Evolutionary conservation across 2,329 filamentous ascomycete species (phyloP).

Genomic region (Fusarium sp.): DNA sequence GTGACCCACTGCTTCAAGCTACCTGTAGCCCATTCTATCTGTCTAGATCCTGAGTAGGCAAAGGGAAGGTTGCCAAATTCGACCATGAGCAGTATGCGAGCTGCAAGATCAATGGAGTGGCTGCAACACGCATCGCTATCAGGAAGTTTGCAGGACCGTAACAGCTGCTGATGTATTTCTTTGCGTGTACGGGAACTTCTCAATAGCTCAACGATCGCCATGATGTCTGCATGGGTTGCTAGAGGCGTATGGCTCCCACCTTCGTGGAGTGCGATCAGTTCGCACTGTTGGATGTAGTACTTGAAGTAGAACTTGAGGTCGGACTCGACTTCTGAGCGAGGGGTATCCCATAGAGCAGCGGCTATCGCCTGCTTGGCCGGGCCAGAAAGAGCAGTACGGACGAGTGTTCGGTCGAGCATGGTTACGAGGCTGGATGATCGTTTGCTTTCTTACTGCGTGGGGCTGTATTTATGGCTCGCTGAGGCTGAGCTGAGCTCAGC

Average conservation of each 20-base stretch:
- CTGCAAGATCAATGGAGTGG: background rate
- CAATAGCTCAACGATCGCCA: background rate
- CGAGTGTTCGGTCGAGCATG: background rate
- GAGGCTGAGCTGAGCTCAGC: background rate
- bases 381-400: background rate
- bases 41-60: background rate
- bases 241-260: background rate
- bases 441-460: background rate
- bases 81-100: background rate
- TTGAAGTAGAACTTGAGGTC: background rate
- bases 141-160: background rate
- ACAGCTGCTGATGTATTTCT: background rate
- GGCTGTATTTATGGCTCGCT: background rate
- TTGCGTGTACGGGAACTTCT: background rate
- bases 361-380: background rate
- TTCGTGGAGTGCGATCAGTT: background rate
- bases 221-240: background rate
- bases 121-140: background rate
- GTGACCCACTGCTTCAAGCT: background rate
- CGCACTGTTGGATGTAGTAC: background rate
- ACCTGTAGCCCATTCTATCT: background rate
- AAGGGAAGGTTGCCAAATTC: background rate
- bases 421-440: background rate
- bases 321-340: background rate
- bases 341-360: background rate